Base-by-base conservation (phyloP, 23 red algal genomes). In the Gracilaria gracilis region DNA sequence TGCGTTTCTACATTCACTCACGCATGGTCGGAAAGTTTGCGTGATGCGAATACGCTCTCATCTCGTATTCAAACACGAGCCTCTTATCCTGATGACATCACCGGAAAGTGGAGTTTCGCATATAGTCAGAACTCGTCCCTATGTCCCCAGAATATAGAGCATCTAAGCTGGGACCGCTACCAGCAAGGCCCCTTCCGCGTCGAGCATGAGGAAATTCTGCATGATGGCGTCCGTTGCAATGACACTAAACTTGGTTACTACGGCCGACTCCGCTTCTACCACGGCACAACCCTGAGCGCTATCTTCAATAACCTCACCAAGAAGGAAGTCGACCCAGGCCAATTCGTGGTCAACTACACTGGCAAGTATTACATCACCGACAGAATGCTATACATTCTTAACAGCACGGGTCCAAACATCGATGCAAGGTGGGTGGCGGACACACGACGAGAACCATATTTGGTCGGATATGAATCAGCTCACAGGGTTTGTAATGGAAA, bases 321-420 rank as follows among this genome's bases (percentile, higher is more conserved):
- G 62, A 67, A 67, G 62, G 62, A 67, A 33, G 9, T 13, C 33
- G 25, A 67, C 24, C 62, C 62, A 33, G 16, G 16, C 33, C 28
- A 67, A 31, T 14, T 3, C 33, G 62, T 67, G n/a, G 62, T 67
- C 62, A 67, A 35, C 24, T 67, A 67, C 24, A 67, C 33, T 67
- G 62, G 32, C 6, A 35, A 67, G 62, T 67, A 67, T 17, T 67
- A 29, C 17, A 67, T 67, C 24, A 67, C 62, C 17, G 62, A 67
- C 62, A 67, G 62, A 21, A 67, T 67, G 62, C 62, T 67, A 11
- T 67, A 55, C 17, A 67, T 67, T 67, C 62, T 67, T 24, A 67
- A 67, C 62, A 67, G 62, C 62, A 67, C 62, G 24, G 62, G 62
- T 36, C 62, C 62, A 34, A 67, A 67, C 27, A 67, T 67, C 62